These are phyloP conservation scores for Aspergillus haitiensis DNA, from an alignment of 495 filamentous ascomycete species.

Conservation along the genomic window DNA sequence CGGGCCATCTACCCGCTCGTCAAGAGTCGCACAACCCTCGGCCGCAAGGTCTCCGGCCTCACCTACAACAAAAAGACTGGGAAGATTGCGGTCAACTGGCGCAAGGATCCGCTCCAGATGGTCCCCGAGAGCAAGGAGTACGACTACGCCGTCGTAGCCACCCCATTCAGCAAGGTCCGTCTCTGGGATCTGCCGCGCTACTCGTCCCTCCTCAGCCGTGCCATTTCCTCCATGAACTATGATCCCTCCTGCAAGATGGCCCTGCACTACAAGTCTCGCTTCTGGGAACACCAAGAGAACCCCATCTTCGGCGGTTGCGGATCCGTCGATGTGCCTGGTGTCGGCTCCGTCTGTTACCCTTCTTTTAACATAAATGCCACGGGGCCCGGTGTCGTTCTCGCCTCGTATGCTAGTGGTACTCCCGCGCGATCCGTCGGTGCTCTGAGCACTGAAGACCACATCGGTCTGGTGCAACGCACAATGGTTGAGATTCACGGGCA, in stretches of 20 bases:
- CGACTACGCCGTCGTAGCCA: conserved; percentile 65
- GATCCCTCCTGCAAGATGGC: conserved; percentile 62
- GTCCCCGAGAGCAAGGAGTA: conserved; percentile 51
- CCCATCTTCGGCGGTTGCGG: conserved; percentile 66
- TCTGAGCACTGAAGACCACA: conserved; percentile 53
- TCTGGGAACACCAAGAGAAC: conserved; percentile 64
- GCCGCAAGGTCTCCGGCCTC: conserved; percentile 50
- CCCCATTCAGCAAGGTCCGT: conserved; percentile 60
- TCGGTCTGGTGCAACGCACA: conserved; percentile 54
- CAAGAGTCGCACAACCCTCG: conserved; percentile 52
- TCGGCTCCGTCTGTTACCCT: conserved; percentile 63
- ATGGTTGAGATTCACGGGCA: conserved; percentile 64
- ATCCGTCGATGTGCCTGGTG: conserved; percentile 56
- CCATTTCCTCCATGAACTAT: conserved; percentile 62
- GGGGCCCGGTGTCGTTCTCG: conserved; percentile 62
- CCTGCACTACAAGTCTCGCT: conserved; percentile 61
- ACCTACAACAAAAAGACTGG: conserved; percentile 40
- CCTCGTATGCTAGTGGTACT: conserved; percentile 52
- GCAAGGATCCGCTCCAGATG: conserved; percentile 40
- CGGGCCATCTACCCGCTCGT: conserved; percentile 62
- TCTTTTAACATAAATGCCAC: conserved; percentile 62
- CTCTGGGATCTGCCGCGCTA: conserved; percentile 54
- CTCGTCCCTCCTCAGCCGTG: conserved; percentile 53
- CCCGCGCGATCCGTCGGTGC: conserved; percentile 46
- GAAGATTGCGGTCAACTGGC: conserved; percentile 51